These are phyloP conservation scores for Ceratopteris richardii DNA, from an alignment of 75 land plant species.

Conservation along the genomic window DNA sequence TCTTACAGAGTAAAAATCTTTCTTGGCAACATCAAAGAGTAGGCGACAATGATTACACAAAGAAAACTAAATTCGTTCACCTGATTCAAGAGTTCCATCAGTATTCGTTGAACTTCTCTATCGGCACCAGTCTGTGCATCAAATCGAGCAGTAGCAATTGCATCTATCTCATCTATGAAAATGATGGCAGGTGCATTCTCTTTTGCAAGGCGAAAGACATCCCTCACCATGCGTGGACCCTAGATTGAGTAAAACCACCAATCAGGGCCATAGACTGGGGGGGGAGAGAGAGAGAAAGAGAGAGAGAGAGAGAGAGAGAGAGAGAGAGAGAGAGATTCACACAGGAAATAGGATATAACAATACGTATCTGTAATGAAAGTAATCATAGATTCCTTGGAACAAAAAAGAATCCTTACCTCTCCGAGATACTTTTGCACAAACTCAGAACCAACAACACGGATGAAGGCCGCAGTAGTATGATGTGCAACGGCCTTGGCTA, in stretches of 20 bases:
- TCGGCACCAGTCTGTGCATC: slow-evolving; percentile 95
- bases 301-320: too few relatives aligned
- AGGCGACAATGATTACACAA: too few relatives aligned
- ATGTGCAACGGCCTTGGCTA: slow-evolving; percentile 89
- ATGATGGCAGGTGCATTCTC: slow-evolving; percentile 23
- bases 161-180: slow-evolving; percentile 88
- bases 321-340: too few relatives aligned
- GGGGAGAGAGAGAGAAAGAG: too few relatives aligned
- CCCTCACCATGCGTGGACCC: slow-evolving; percentile 95
- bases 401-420: too few relatives aligned
- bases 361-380: too few relatives aligned
- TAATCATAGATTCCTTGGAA: too few relatives aligned
- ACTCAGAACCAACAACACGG: slow-evolving; percentile 90
- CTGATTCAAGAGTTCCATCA: slow-evolving; percentile 94
- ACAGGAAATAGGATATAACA: too few relatives aligned
- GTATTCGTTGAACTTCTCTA: slow-evolving; percentile 81
- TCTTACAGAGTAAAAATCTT: too few relatives aligned
- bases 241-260: too few relatives aligned
- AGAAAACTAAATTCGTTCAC: slow-evolving; percentile 22
- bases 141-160: slow-evolving; percentile 93
- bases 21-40: too few relatives aligned
- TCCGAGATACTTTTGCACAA: slow-evolving; percentile 96
- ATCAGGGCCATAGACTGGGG: too few relatives aligned
- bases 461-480: slow-evolving; percentile 97
- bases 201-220: slow-evolving; percentile 87